Evolutionary conservation across 495 filamentous ascomycete genomes (phyloP).

Genomic region (Aspergillus baeticus): DNA sequence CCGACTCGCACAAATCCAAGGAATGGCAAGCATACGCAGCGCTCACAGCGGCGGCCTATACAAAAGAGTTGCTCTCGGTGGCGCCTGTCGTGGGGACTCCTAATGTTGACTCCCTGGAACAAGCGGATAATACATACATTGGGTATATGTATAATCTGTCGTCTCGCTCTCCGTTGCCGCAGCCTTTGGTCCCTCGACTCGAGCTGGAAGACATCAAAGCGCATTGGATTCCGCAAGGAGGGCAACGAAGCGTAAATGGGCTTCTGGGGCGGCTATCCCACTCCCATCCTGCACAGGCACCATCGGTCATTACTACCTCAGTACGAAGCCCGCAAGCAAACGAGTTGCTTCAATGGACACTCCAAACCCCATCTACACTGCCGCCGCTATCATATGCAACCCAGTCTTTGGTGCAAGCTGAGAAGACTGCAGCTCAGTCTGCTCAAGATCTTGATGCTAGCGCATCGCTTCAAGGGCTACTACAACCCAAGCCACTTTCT

Average conservation of each 20-base stretch:
- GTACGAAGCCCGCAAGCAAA: background rate
- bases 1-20: constrained; percentile 36
- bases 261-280: background rate
- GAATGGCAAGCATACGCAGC: constrained; percentile 29
- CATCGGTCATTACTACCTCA: background rate
- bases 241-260: background rate
- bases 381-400: background rate
- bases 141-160: background rate
- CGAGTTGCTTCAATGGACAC: background rate
- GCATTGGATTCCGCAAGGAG: background rate
- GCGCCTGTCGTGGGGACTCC: background rate
- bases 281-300: background rate
- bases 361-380: background rate
- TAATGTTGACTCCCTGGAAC: background rate
- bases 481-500: background rate
- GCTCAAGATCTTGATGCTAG: background rate
- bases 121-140: background rate
- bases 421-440: background rate
- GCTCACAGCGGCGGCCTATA: constrained; percentile 32
- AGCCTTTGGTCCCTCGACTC: background rate
- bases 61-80: constrained; percentile 19
- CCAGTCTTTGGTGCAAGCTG: background rate
- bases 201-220: background rate
- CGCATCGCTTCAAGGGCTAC: background rate
- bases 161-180: background rate